Evolutionary conservation across 768 basidiomycete species (phyloP).

Genomic region (Daedalea quercina): DNA sequence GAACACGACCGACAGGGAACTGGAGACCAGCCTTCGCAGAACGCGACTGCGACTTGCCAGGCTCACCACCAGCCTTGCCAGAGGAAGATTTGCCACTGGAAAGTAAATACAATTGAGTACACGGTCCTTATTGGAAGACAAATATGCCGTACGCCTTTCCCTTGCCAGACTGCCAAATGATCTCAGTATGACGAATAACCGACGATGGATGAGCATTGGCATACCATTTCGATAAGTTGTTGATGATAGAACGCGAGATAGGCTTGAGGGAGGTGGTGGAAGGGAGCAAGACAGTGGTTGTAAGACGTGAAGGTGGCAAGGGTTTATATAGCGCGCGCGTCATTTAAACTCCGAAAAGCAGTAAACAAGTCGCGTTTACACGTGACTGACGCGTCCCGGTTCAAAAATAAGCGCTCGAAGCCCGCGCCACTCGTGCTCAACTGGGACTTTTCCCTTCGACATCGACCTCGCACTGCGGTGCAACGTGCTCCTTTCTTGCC

Average conservation of each 20-base stretch:
- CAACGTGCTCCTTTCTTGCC: too few relatives aligned
- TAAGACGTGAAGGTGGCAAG: constrained; percentile 17
- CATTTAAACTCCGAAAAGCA: constrained; percentile 20
- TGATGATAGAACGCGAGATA: constrained; percentile 12
- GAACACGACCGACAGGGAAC: constrained; percentile 82
- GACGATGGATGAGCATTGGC: background rate
- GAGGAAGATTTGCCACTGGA: constrained; percentile 39
- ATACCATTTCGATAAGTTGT: constrained; percentile 19
- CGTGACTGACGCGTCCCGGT: constrained; percentile 18
- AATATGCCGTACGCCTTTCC: constrained; percentile 40
- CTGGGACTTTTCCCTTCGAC: too few relatives aligned
- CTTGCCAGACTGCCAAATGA: constrained; percentile 41
- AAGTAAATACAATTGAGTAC: constrained; percentile 4
- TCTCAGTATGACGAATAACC: constrained; percentile 1
- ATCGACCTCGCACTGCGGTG: too few relatives aligned
- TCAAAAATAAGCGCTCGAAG: too few relatives aligned
- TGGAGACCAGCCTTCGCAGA: constrained; percentile 59
- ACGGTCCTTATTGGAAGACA: background rate
- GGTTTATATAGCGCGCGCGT: constrained; percentile 21
- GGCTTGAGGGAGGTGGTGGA: constrained; percentile 18
- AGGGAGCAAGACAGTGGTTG: constrained; percentile 14
- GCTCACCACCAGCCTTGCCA: constrained; percentile 42
- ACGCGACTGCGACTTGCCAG: constrained; percentile 55
- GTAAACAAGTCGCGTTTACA: constrained; percentile 18
- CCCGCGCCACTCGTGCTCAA: too few relatives aligned